These are phyloP conservation scores for Kwoniella heveanensis DNA, from an alignment of 768 basidiomycete species.

Conservation along the genomic window DNA sequence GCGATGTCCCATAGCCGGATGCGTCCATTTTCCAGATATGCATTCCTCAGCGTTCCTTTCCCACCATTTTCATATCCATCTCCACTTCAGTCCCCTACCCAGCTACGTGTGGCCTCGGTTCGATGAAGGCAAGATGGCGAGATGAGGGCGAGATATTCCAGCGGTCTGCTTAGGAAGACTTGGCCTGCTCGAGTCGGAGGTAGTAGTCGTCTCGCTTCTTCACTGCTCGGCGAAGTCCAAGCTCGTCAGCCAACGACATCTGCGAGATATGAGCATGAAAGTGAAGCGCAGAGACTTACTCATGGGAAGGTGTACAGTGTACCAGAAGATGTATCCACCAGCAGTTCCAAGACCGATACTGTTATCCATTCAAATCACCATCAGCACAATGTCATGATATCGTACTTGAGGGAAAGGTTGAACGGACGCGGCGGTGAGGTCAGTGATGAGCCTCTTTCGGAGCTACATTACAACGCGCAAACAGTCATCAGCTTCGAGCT, in stretches of 20 bases:
- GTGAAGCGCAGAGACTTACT: slow-evolving; percentile 16
- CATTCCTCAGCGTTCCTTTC: slow-evolving; percentile 3
- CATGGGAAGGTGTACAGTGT: slow-evolving; percentile 31
- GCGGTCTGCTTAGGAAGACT: slow-evolving; percentile 7
- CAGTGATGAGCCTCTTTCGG: slow-evolving; percentile 31
- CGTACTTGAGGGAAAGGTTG: neutral
- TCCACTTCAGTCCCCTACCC: neutral
- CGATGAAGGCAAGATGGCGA: neutral
- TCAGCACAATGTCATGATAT: slow-evolving; percentile 1
- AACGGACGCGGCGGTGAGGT: slow-evolving; percentile 26
- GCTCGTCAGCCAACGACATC: neutral
- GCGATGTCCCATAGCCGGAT: neutral
- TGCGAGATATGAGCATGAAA: neutral
- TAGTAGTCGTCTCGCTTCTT: slow-evolving; percentile 32
- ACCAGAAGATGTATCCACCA: slow-evolving; percentile 32
- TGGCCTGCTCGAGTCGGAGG: slow-evolving; percentile 27
- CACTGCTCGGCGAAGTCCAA: slow-evolving; percentile 6
- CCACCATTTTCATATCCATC: neutral
- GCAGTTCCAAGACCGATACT: slow-evolving; percentile 30
- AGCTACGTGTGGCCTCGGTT: neutral
- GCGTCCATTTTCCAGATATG: slow-evolving; percentile 16
- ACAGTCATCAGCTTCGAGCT: slow-evolving; percentile 3
- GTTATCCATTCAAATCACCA: neutral
- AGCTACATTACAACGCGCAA: slow-evolving; percentile 4
- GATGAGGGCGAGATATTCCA: neutral